Base-by-base conservation (phyloP, 225 moss, liverwort and hornwort species). In the Neckera pumila region DNA sequence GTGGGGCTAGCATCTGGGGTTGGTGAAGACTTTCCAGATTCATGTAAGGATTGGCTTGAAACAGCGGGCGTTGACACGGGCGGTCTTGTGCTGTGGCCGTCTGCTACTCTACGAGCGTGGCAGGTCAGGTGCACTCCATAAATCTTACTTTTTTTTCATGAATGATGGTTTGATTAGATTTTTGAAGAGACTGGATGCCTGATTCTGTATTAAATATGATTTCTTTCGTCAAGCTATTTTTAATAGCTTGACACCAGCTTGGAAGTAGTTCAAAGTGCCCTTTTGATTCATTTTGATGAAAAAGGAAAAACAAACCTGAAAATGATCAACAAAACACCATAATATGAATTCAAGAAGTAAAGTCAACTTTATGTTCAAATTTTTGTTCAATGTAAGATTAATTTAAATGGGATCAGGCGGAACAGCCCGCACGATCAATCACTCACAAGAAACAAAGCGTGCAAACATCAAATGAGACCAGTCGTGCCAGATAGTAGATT, bases 61-160 rank as follows among this genome's bases (percentile, higher is more conserved):
- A 94, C 70, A 73, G 94, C 94, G 86, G 95, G 94, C 83, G 92
- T 98, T 92, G 97, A 98, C 91, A 91, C 81, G 53, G 80, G 78
- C 58, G 95, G 96, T 59, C 95, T 98, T 77, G 83, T 95, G 83
- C 28, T 88, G 66, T 96, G 97, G 95, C 92, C 95, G 45, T 92
- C 47, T 82, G 89, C 93, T 85, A 97, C 97, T 83, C 90, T 98
- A 70, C 95, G 98, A 92, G 97, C 98, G 86, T 98, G 97, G 98
- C 96, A 98, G 97, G 96, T 97, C 91, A 92, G 95, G 93, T 89
- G 91, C 89, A 86, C 59, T 89, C 67, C 86, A 59, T 86, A 79
- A 81, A 11, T 76, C 89, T 81, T 79, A 69, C 59, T 75, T 54
- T 82, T 57, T 81, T 84, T 73, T 58, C 12, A 47, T 86, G n/a